Conservation (phyloP, 2,329 filamentous ascomycete species). For the Penicillium sp. region DNA sequence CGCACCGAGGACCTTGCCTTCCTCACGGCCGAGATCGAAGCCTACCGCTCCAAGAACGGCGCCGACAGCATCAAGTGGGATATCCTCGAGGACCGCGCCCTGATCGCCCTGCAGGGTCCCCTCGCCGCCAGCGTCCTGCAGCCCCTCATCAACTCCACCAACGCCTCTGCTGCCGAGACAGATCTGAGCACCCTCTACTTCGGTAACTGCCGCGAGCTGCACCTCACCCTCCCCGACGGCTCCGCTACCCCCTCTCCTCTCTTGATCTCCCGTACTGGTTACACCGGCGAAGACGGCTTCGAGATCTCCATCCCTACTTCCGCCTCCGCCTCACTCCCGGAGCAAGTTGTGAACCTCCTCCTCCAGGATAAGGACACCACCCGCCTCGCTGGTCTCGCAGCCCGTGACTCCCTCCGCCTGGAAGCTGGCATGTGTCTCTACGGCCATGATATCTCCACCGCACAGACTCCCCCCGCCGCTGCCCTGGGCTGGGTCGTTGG, state of each 20-base stretch:
- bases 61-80: slow-evolving; percentile 64
- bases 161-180: slow-evolving; percentile 43
- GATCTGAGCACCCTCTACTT: slow-evolving; percentile 75
- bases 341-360: slow-evolving; percentile 65
- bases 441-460: slow-evolving; percentile 91
- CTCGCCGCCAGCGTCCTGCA: slow-evolving; percentile 69
- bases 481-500: slow-evolving; percentile 79
- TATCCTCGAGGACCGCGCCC: slow-evolving; percentile 69
- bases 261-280: slow-evolving; percentile 84
- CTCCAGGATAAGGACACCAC: slow-evolving; percentile 66
- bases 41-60: slow-evolving; percentile 58
- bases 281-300: slow-evolving; percentile 98
- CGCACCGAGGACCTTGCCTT: slow-evolving; percentile 84
- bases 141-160: slow-evolving; percentile 57
- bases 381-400: slow-evolving; percentile 82
- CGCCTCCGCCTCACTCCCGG: slow-evolving; percentile 53
- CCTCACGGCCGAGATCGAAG: slow-evolving; percentile 67
- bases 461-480: slow-evolving; percentile 67
- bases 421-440: slow-evolving; percentile 99
- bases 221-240: slow-evolving; percentile 61
- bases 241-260: slow-evolving; percentile 55
- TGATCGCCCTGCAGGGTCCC: slow-evolving; percentile 89
- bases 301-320: slow-evolving; percentile 81
- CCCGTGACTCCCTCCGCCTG: slow-evolving; percentile 85
- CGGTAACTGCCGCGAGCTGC: slow-evolving; percentile 69